Base-by-base conservation (phyloP, 2,329 filamentous ascomycete species). In the Hansfordia pulvinata region DNA sequence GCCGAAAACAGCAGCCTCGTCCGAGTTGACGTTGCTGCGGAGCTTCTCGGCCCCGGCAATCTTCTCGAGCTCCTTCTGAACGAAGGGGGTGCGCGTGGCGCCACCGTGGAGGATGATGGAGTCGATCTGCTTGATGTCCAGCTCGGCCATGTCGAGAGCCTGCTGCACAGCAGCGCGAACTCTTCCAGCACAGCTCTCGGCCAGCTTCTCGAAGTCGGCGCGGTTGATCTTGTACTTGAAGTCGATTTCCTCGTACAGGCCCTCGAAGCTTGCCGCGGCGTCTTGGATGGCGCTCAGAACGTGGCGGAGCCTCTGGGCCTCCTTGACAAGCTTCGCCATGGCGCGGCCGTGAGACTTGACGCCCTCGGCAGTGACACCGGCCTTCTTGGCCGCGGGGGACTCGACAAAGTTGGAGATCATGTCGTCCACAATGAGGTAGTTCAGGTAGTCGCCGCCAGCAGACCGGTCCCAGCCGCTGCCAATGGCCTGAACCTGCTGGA, bases 1-100 rank as follows among this genome's bases (percentile, higher is more conserved):
- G 41, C 90, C 90, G 51, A 96, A 93, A 8, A 93, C 90, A 26
- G 90, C 90, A 14, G 90, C 80, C 56, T 98, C 90, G 44, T 98
- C 90, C 8, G 88, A 81, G 57, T 98, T 98, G 47, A 98, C 90
- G 42, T 92, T 98, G 45, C 77, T 80, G 37, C 85, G 78, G 32
- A 98, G 64, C 61, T 93, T 94, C 27, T 79, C 73, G 6, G 74
- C 54, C 19, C 82, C 80, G 26, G 76, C 69, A 22, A 81, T 54
- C 34, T 73, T 70, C 55, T 94, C 85, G 10, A 98, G 71, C 42
- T 79, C 69, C 54, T 77, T 88, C 52, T 96, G 88, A 8, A 98
- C 83, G 42, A 96, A 94, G 0, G 90, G 90, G 7, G 88, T 96
- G 34, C 90, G 75, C 23, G 84, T 77, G 23, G 77, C 78, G 40